Percentiles rank a stretch among this genome's conserved stretches.
phyloP scores from a whole-genome alignment of 495 filamentous ascomycete species.

The Lasiosphaeriaceae sp. region DNA sequence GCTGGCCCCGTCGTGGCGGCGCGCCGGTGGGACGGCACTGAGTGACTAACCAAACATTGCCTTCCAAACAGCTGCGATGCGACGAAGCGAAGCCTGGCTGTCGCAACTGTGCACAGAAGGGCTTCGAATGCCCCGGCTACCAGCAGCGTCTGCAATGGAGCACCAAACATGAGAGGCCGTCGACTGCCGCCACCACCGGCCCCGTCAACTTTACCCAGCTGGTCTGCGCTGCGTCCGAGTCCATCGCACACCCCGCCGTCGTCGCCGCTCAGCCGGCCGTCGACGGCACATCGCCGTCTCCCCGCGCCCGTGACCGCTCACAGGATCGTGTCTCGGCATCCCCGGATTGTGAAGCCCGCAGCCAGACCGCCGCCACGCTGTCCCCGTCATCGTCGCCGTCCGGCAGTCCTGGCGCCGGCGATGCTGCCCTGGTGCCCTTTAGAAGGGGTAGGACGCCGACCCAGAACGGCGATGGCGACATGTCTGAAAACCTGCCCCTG shows the following conservation, averaged over 20 bases:
- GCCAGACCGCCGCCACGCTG: neutral
- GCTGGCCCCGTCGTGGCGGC: neutral
- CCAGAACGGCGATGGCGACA: neutral
- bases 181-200: slow-evolving; percentile 13
- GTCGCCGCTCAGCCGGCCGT: neutral
- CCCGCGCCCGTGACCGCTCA: neutral
- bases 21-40: neutral
- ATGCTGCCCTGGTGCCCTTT: slow-evolving; percentile 2
- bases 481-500: slow-evolving; percentile 4
- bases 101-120: slow-evolving; percentile 27
- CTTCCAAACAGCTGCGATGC: slow-evolving; percentile 26
- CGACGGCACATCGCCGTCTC: neutral
- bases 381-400: slow-evolving; percentile 7
- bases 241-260: slow-evolving; percentile 19
- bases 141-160: slow-evolving; percentile 35
- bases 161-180: slow-evolving; percentile 29
- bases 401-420: neutral
- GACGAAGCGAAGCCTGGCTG: slow-evolving; percentile 31
- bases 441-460: neutral
- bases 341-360: neutral
- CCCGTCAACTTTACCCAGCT: slow-evolving; percentile 32
- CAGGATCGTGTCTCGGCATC: neutral
- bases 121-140: slow-evolving; percentile 31
- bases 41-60: neutral
- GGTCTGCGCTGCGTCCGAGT: slow-evolving; percentile 28